These are phyloP conservation scores for Cymbopogon flexuosus DNA, from an alignment of 202 grass and related monocot species.

Conservation along the genomic window DNA sequence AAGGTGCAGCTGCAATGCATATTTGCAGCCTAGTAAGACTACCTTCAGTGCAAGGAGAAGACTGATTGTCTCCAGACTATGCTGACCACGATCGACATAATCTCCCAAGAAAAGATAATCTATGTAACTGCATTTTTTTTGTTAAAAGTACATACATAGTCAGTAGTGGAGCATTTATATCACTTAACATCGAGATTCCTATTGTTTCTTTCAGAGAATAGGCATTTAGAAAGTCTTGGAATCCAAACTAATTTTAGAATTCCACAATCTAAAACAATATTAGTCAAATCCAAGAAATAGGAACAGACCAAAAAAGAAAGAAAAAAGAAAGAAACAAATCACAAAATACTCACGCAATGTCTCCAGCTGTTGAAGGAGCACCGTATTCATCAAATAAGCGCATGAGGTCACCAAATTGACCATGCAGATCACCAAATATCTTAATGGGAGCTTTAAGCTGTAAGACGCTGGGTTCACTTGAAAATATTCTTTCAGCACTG, in stretches of 20 bases:
- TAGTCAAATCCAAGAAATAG: not conserved
- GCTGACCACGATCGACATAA: slow-evolving; percentile 97
- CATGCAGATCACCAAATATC: slow-evolving; percentile 98
- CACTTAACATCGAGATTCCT: not conserved
- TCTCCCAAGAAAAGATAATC: slow-evolving; percentile 99
- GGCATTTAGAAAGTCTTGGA: not conserved
- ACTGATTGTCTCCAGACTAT: slow-evolving; percentile 97
- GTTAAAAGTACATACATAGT: not conserved
- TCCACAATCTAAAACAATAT: not conserved
- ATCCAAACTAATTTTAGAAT: not conserved
- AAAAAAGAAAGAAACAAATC: not conserved
- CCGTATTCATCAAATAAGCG: slow-evolving; percentile 98
- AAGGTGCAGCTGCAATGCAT: not conserved
- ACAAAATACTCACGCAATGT: slow-evolving; percentile 88
- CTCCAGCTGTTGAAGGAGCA: slow-evolving; percentile 90
- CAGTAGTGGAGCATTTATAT: not conserved
- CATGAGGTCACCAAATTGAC: slow-evolving; percentile 99
- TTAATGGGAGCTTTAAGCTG: slow-evolving; percentile 97
- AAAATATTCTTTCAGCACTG: slow-evolving; percentile 84
- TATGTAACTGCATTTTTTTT: slow-evolving; percentile 63
- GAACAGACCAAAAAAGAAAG: not conserved
- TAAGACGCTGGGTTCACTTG: slow-evolving; percentile 83
- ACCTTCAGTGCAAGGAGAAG: slow-evolving; percentile 99
- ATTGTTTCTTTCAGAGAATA: not conserved
- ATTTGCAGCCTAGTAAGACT: slow-evolving; percentile 22